These are phyloP conservation scores for Exophiala calicioides DNA, from an alignment of 2,329 filamentous ascomycete genomes.

Conservation along the genomic window DNA sequence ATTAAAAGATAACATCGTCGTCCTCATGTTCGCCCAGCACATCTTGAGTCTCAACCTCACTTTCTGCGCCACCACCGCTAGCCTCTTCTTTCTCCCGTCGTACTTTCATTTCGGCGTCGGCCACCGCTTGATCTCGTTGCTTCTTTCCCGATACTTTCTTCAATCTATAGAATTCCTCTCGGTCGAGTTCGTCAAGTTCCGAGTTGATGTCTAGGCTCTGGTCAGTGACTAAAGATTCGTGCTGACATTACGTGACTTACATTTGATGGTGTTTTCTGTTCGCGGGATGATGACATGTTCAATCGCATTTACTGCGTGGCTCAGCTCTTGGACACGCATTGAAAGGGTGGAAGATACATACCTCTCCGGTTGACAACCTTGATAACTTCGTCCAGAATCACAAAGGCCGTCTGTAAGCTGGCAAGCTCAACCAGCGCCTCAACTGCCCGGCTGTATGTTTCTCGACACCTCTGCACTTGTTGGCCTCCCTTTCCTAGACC, in stretches of 20 bases:
- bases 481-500: constrained; percentile 95
- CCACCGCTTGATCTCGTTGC: constrained; percentile 70
- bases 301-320: constrained; percentile 79
- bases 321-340: background rate
- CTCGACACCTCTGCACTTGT: constrained; percentile 90
- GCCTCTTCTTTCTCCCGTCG: constrained; percentile 44
- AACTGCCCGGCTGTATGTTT: constrained; percentile 93
- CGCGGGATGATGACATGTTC: constrained; percentile 83
- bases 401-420: constrained; percentile 75
- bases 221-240: constrained; percentile 1
- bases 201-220: constrained; percentile 79
- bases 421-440: constrained; percentile 69
- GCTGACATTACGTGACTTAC: constrained; percentile 46
- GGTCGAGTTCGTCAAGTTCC: constrained; percentile 92
- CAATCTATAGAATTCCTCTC: constrained; percentile 95
- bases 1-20: constrained; percentile 80
- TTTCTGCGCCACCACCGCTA: constrained; percentile 27
- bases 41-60: constrained; percentile 55
- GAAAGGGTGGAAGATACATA: no score
- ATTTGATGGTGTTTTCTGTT: constrained; percentile 99
- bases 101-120: constrained; percentile 67
- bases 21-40: constrained; percentile 75
- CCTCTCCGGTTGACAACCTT: constrained; percentile 97
- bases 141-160: constrained; percentile 94
- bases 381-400: constrained; percentile 97